Base-by-base conservation (phyloP, 2,329 filamentous ascomycete genomes). In the Periconia sp. region DNA sequence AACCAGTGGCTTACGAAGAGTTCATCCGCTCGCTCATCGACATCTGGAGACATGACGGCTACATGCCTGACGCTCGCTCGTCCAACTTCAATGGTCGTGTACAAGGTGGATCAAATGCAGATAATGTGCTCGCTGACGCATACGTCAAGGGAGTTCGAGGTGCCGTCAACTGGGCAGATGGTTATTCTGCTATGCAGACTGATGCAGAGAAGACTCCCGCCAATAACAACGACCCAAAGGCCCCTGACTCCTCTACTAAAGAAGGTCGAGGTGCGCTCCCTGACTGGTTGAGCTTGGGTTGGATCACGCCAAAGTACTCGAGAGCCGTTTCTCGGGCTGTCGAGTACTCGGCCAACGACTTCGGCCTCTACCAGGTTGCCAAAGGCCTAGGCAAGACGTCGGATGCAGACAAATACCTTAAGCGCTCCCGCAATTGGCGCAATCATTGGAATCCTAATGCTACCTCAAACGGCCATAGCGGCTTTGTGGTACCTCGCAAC, bases 81-180 rank as follows among this genome's bases (percentile, higher is more conserved):
- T 86, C 81, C 1, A 84, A 87, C 65, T 86, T 75, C 70, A 89
- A 87, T 49, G 86, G 86, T 8, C 80, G 81, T 12, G 81, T 82
- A 0, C 86, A 89, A 61, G 86, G 84, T 9, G 86, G 86, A 6
- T 85, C 80, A 10, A 88, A 88, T 56, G 80, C 81, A 4, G 86
- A 89, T 61, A 88, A 86, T 43, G 79, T 89, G 4, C 78, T 89
- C 12, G 86, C 86, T 2, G 86, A 89, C 57, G 86, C 86, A 0
- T 89, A 82, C 49, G 77, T 87, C 21, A 89, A 89, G 62, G 84
- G 84, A 0, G 78, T 88, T 3, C 73, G 78, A 10, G 84, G 82
- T 4, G 71, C 71, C 4, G 72, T 89, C 30, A 73, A 88, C 65
- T 89, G 86, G 86, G 68, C 61, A 15, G 65, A 68, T 22, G 68